Base-by-base conservation (phyloP, 1,284 basidiomycete genomes). In the Bondarzewia mesenterica region DNA sequence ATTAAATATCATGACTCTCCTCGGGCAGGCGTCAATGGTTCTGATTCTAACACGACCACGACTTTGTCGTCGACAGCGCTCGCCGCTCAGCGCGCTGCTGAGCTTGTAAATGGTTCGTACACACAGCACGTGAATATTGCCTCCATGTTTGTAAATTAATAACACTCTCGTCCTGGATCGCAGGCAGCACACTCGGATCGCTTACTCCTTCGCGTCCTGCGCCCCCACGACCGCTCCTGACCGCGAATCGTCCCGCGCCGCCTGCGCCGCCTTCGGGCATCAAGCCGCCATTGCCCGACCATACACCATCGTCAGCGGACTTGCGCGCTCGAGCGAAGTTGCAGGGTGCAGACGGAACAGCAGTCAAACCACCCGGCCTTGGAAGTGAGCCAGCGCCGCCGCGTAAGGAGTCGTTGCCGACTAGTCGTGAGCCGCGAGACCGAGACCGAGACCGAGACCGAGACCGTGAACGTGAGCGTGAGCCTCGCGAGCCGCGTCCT, bases 91-190 rank as follows among this genome's bases (percentile, higher is more conserved):
- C 72, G 75, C 25, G 78, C 81, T 1, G 80, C 80, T 0, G 80
- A 84, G 55, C 65, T 79, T 14, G 82, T 85, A 40, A 82, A 77
- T 50, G 80, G 78, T 42, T 72, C 78, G 18, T 77, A 80, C 49
- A 68, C 71, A 43, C 67, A 73, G 48, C n/a, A n/a, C n/a, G n/a
- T n/a, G n/a, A n/a, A n/a, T n/a, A n/a, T n/a, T n/a, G n/a, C n/a
- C n/a, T n/a, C n/a, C n/a, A n/a, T n/a, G n/a, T n/a, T n/a, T n/a
- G n/a, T n/a, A n/a, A n/a, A n/a, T n/a, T n/a, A 58, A 57, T n/a
- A 15, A 7, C 27, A n/a, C 21, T 36, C 29, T 21, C 29, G 8
- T 18, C 8, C 32, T 12, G 15, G 6, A 12, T 21, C 14, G 44
- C 20, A n/a, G 20, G 25, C 35, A 21, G n/a, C 42, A 25, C 42